These are phyloP conservation scores for Amanita exitialis DNA, from an alignment of 768 basidiomycete genomes.

Conservation along the genomic window DNA sequence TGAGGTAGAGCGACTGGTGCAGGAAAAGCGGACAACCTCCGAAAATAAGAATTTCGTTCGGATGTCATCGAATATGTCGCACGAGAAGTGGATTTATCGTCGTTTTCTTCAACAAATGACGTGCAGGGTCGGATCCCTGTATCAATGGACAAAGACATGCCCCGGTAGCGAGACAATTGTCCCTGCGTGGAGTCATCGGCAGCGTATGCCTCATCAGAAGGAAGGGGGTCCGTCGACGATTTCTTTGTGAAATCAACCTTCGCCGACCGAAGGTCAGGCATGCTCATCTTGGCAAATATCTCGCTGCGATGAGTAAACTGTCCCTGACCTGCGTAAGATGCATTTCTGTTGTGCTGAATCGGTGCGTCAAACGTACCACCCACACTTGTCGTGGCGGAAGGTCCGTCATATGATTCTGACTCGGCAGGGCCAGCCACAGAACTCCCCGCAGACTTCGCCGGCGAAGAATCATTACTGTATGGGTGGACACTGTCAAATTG, in stretches of 20 bases:
- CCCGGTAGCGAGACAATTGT: slow-evolving; percentile 29
- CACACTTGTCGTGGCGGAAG: slow-evolving; percentile 14
- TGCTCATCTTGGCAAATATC: slow-evolving; percentile 63
- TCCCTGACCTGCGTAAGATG: slow-evolving; percentile 36
- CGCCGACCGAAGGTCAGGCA: slow-evolving; percentile 69
- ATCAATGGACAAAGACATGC: neutral
- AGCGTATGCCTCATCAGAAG: neutral
- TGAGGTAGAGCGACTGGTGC: slow-evolving; percentile 60
- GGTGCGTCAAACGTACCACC: slow-evolving; percentile 9
- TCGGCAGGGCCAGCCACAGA: slow-evolving; percentile 51
- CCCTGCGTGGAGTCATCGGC: slow-evolving; percentile 6
- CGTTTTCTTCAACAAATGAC: slow-evolving; percentile 13
- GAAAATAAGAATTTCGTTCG: slow-evolving; percentile 90
- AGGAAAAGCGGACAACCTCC: slow-evolving; percentile 75
- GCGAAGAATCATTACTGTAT: slow-evolving; percentile 30
- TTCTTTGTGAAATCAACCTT: slow-evolving; percentile 26
- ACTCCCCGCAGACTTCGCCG: slow-evolving; percentile 41
- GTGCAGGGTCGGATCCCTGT: neutral
- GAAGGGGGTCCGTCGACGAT: slow-evolving; percentile 9
- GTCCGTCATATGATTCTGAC: slow-evolving; percentile 34
- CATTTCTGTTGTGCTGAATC: slow-evolving; percentile 35
- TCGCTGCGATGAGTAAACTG: slow-evolving; percentile 25
- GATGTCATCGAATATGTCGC: slow-evolving; percentile 55
- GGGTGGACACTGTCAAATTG: slow-evolving; percentile 34
- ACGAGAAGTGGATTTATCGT: slow-evolving; percentile 20